Evolutionary conservation across 164 flowering plant species (phyloP).

Genomic region (grape (Vitis vinifera)): DNA sequence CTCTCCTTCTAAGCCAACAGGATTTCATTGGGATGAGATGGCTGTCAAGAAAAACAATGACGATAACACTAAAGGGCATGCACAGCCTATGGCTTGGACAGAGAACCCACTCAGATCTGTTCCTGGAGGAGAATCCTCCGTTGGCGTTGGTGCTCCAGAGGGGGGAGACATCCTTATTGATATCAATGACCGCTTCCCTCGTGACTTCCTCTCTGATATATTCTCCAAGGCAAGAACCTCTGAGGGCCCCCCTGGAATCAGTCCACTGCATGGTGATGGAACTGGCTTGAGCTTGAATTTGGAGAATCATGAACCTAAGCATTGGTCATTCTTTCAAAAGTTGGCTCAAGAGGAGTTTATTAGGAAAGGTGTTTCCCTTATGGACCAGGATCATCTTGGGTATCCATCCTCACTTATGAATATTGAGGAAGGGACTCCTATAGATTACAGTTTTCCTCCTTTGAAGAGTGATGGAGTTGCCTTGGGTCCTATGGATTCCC

Average conservation of each 20-base stretch:
- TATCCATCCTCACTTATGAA: conserved; percentile 43
- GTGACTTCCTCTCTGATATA: conserved; percentile 83
- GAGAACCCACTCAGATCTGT: conserved; percentile 11
- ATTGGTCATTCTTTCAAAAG: conserved; percentile 90
- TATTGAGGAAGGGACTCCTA: conserved; percentile 35
- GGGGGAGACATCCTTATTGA: conserved; percentile 76
- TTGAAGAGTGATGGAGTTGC: conserved; percentile 31
- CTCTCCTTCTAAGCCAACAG: conserved; percentile 25
- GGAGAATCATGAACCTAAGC: conserved; percentile 86
- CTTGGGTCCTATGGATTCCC: conserved; percentile 28
- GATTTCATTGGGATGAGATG: conserved; percentile 30
- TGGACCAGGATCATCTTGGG: conserved; percentile 74
- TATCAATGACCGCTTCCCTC: conserved; percentile 86
- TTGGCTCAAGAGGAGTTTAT: conserved; percentile 64
- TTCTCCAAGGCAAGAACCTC: conserved; percentile 54
- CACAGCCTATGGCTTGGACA: conserved; percentile 25
- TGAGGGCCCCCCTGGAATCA: conserved; percentile 39
- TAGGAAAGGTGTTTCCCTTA: conserved; percentile 70
- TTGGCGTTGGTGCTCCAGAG: conserved; percentile 24
- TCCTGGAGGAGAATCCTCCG: conserved; percentile 7
- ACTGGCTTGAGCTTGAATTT: conserved; percentile 82
- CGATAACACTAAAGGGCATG: conserved; percentile 12
- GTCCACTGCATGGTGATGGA: conserved; percentile 52
- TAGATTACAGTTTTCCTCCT: conserved; percentile 38
- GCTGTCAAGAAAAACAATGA: conserved; percentile 12